Evolutionary conservation across 306 rosid genomes (phyloP).

Genomic region (Malus fusca): DNA sequence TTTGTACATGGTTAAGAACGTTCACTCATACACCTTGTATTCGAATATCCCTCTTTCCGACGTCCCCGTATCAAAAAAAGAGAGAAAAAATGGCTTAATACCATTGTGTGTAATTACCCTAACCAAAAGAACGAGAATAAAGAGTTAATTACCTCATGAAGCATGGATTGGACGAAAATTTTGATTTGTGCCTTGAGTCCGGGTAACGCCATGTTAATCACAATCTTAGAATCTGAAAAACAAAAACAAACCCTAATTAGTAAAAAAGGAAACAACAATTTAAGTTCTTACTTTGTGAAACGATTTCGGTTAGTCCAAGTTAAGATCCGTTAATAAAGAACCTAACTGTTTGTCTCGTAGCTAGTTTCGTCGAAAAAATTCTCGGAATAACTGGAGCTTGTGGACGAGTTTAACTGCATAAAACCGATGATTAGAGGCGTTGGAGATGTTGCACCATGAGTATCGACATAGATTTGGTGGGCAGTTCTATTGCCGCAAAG

Average conservation of each 20-base stretch:
- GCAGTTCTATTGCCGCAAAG: background rate
- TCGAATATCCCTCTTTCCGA: too few species aligned
- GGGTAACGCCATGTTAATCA: slow-evolving; percentile 1
- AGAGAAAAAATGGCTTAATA: too few species aligned
- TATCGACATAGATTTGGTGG: too few species aligned
- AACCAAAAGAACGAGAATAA: background rate
- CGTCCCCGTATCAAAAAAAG: too few species aligned
- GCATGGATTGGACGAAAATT: slow-evolving; percentile 2
- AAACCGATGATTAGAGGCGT: too few species aligned
- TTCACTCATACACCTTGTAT: too few species aligned
- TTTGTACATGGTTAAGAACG: too few species aligned
- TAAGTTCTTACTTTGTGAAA: too few species aligned
- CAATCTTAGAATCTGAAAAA: background rate
- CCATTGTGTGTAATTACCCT: too few species aligned
- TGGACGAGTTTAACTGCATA: background rate
- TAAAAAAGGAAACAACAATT: background rate
- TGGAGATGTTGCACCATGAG: too few species aligned
- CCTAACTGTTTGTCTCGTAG: background rate
- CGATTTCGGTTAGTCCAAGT: background rate
- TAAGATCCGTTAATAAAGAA: too few species aligned
- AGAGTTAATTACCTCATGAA: slow-evolving; percentile 1
- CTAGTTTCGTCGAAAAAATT: too few species aligned
- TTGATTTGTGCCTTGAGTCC: slow-evolving; percentile 5
- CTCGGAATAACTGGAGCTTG: background rate
- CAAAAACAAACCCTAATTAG: background rate